These are phyloP conservation scores for Paecilomyces sp. DNA, from an alignment of 2,329 filamentous ascomycete genomes.

Conservation along the genomic window DNA sequence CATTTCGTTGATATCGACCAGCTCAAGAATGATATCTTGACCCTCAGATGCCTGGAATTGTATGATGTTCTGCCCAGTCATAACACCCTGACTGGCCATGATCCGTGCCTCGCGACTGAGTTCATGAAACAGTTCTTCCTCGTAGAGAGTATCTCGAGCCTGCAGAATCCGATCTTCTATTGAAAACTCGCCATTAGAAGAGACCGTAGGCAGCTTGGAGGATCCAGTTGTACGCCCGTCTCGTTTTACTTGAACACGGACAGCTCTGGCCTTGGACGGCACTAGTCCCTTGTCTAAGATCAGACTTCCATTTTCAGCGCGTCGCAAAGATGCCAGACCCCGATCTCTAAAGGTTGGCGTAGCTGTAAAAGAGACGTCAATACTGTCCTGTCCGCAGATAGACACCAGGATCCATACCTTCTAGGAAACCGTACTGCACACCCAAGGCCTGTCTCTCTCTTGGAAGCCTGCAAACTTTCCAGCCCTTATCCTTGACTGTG, in stretches of 20 bases:
- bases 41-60: slow-evolving; percentile 47
- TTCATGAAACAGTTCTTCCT: slow-evolving; percentile 82
- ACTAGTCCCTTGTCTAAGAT: slow-evolving; percentile 59
- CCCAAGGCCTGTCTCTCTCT: slow-evolving; percentile 66
- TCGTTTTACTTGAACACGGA: slow-evolving; percentile 61
- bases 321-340: slow-evolving; percentile 73
- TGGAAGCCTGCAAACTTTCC: slow-evolving; percentile 75
- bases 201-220: slow-evolving; percentile 25
- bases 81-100: slow-evolving; percentile 64
- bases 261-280: slow-evolving; percentile 46
- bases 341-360: slow-evolving; percentile 55
- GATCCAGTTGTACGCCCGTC: slow-evolving; percentile 53
- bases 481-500: slow-evolving; percentile 72
- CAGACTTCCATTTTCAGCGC: slow-evolving; percentile 67
- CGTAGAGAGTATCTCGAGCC: slow-evolving; percentile 46
- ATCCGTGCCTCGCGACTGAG: slow-evolving; percentile 72
- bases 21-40: slow-evolving; percentile 58
- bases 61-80: slow-evolving; percentile 53
- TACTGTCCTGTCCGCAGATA: background rate
- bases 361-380: slow-evolving; percentile 27
- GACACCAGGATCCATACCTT: slow-evolving; percentile 44
- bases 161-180: slow-evolving; percentile 30
- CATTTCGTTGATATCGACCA: slow-evolving; percentile 52
- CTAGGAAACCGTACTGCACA: slow-evolving; percentile 83
- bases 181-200: slow-evolving; percentile 12